These are phyloP conservation scores for Salix exigua DNA, from an alignment of 345 rosid genomes.

Conservation along the genomic window DNA sequence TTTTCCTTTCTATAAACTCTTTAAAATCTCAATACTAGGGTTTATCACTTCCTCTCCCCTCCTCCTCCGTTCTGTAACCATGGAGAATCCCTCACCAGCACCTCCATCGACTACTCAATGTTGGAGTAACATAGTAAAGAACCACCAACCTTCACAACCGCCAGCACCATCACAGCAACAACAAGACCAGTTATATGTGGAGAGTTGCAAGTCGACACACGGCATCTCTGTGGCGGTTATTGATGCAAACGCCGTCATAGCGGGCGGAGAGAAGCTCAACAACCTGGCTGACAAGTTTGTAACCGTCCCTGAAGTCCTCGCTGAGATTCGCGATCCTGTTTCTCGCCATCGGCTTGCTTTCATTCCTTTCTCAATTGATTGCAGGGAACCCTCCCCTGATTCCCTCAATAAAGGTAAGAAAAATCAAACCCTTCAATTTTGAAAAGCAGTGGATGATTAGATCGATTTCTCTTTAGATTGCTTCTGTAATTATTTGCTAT, in stretches of 20 bases:
- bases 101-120: conserved; percentile 26
- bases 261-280: conserved; percentile 57
- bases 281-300: conserved; percentile 68
- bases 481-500: too few relatives aligned
- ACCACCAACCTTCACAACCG: conserved; percentile 20
- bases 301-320: conserved; percentile 72
- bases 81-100: conserved; percentile 3
- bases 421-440: neutral
- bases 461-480: neutral
- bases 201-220: conserved; percentile 63
- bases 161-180: conserved; percentile 22
- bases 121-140: conserved; percentile 77
- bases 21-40: neutral
- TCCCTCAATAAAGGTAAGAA: conserved; percentile 63
- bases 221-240: conserved; percentile 78
- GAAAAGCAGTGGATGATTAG: neutral
- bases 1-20: too few relatives aligned
- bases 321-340: conserved; percentile 82
- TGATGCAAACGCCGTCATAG: conserved; percentile 86
- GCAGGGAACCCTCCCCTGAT: conserved; percentile 86
- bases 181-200: conserved; percentile 29
- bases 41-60: too few relatives aligned
- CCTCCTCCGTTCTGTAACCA: neutral
- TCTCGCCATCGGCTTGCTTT: conserved; percentile 81
- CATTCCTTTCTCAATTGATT: conserved; percentile 64